Evolutionary conservation across 2,329 filamentous ascomycete genomes (phyloP).

Genomic region (Claviceps sp.): DNA sequence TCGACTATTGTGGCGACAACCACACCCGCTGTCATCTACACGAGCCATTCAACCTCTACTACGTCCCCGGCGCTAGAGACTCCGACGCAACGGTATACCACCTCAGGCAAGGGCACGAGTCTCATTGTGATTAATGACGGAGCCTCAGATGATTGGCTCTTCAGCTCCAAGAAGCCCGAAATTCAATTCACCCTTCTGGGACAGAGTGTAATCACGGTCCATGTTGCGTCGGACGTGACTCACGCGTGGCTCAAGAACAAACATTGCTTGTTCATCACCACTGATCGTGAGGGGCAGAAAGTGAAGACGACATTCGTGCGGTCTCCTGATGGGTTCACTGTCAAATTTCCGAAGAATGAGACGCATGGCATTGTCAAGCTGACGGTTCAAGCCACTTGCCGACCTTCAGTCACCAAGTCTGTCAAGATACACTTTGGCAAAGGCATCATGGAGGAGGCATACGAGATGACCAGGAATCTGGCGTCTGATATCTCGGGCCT

Average conservation of each 20-base stretch:
- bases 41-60: slow-evolving; percentile 6
- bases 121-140: slow-evolving; percentile 18
- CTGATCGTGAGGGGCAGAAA: slow-evolving; percentile 32
- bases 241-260: slow-evolving; percentile 41
- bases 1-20: slow-evolving; percentile 13
- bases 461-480: slow-evolving; percentile 31
- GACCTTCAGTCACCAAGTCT: slow-evolving; percentile 47
- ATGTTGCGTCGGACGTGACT: slow-evolving; percentile 36
- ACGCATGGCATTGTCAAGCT: slow-evolving; percentile 45
- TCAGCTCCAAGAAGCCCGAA: slow-evolving; percentile 18
- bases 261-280: slow-evolving; percentile 38
- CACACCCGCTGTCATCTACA: slow-evolving; percentile 4
- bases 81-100: background rate
- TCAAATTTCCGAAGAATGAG: slow-evolving; percentile 39
- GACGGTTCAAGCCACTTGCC: slow-evolving; percentile 42
- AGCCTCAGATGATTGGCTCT: slow-evolving; percentile 20
- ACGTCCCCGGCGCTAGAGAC: slow-evolving; percentile 1
- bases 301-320: slow-evolving; percentile 36
- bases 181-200: slow-evolving; percentile 20
- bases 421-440: slow-evolving; percentile 48
- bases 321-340: slow-evolving; percentile 36
- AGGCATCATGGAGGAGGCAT: slow-evolving; percentile 28
- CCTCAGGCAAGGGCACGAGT: slow-evolving; percentile 12
- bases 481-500: slow-evolving; percentile 27
- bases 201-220: slow-evolving; percentile 39